Base-by-base conservation (phyloP, 352 stramenopile genomes). In the Globisporangium cederbergense region DNA sequence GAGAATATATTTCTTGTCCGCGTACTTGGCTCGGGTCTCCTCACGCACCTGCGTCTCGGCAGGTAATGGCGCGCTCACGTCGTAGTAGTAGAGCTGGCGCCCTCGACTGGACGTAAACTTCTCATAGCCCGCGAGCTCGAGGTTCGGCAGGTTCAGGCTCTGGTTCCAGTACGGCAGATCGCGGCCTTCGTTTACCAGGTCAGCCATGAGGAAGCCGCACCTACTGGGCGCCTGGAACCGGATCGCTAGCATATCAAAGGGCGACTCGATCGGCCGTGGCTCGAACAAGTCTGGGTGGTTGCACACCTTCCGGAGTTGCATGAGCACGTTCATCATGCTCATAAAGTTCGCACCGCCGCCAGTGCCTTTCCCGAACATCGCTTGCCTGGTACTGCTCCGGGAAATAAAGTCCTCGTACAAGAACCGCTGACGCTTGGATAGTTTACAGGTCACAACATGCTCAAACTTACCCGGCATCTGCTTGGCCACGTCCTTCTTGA, bases 261-360 rank as follows among this genome's bases (percentile, higher is more conserved):
- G 97, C n/a, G 96, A 98, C 11, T 86, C 75, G 45, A 99, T 98
- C 8, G 97, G 94, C n/a, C 98, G 79, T 1, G 79, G 79, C 34
- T 99, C 97, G 76, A 99, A 99, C 42, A 99, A 79, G 76, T 99
- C 97, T n/a, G 97, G 97, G 68, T 99, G 97, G 68, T 99, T 99
- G 74, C 91, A 97, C 14, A 97, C 88, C 73, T 99, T 99, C 38
- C 97, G 86, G 11, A 99, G 79, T 71, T 99, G 97, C 97, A 99
- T 99, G 8, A 99, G 80, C 14, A 99, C 95, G 64, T 98, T 99
- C 97, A 99, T 99, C 97, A 99, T 99, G 69, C 96, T 97, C 93
- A 99, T 98, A 66, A 94, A 91, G 46, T 93, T 93, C 20, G 70
- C 82, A 2, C 80, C 71, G 6, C 95, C 97, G 4, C 32, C 32